These are phyloP conservation scores for Diaporthe amygdali DNA, from an alignment of 2,329 filamentous ascomycete genomes.

Conservation along the genomic window DNA sequence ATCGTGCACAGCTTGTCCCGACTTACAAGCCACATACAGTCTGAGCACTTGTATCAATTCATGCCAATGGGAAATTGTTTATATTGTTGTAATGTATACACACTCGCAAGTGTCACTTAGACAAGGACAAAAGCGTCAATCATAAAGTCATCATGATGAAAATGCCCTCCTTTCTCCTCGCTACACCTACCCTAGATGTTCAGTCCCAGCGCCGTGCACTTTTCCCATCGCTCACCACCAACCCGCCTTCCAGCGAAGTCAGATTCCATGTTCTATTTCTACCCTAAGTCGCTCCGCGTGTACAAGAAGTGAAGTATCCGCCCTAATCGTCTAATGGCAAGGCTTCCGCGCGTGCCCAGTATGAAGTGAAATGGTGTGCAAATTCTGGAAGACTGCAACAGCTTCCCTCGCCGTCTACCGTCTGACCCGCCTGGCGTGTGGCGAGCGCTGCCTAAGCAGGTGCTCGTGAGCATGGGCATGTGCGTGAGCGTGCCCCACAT, in stretches of 20 bases:
- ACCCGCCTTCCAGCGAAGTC: not conserved
- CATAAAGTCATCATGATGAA: not conserved
- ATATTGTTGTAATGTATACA: conserved; percentile 4
- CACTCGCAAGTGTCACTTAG: not conserved
- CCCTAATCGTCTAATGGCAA: not conserved
- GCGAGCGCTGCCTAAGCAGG: conserved; percentile 22
- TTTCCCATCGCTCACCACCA: not conserved
- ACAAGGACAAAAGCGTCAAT: not conserved
- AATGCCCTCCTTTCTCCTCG: not conserved
- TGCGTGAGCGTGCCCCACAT: not conserved
- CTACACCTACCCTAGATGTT: not conserved
- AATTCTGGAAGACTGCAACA: no score
- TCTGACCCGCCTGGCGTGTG: conserved; percentile 5
- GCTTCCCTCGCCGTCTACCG: not conserved
- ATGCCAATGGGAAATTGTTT: no score
- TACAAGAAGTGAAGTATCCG: not conserved
- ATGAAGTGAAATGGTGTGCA: not conserved
- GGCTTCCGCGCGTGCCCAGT: not conserved
- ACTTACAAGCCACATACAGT: no score
- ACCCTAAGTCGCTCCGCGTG: not conserved
- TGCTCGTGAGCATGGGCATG: conserved; percentile 34
- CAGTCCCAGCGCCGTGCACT: not conserved
- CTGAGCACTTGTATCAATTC: no score
- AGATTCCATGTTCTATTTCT: not conserved
- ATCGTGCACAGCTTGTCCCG: no score